Percentiles rank a stretch among this genome's conserved stretches.
phyloP scores from a whole-genome alignment of 495 filamentous ascomycete species.

The Penicillium samsonianum region DNA sequence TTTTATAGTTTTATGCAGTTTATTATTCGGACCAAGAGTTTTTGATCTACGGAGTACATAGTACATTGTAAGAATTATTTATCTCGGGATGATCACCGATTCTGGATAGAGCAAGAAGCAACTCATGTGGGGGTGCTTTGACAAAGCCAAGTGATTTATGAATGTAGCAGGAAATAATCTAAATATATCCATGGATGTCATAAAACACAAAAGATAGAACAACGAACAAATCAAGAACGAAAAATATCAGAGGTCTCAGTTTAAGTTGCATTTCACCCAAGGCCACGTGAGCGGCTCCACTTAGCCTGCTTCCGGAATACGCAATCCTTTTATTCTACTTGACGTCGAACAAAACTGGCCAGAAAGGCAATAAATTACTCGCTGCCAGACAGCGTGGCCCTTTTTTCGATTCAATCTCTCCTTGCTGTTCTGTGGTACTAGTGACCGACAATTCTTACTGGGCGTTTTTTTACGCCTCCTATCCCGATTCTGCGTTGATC shows the following conservation, averaged over 20 bases:
- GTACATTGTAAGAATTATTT: not conserved
- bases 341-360: constrained; percentile 1
- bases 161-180: not conserved
- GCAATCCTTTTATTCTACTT: constrained; percentile 12
- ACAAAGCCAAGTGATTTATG: not conserved
- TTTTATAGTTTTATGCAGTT: not conserved
- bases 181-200: too few species aligned
- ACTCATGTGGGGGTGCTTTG: constrained; percentile 7
- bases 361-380: not conserved
- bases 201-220: not conserved
- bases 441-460: not conserved
- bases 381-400: constrained; percentile 6
- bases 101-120: not conserved
- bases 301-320: constrained; percentile 15
- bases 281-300: constrained; percentile 16
- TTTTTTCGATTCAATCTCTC: not conserved
- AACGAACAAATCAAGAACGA: not conserved
- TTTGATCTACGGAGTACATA: too few species aligned
- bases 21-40: not conserved
- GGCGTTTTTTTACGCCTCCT: constrained; percentile 6
- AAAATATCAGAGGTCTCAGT: not conserved
- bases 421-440: constrained; percentile 2
- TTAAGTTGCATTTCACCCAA: not conserved
- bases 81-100: constrained; percentile 10
- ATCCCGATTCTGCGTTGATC: constrained; percentile 4